Base-by-base conservation (phyloP, 2,329 filamentous ascomycete genomes). In the Paecilomyces niveus region DNA sequence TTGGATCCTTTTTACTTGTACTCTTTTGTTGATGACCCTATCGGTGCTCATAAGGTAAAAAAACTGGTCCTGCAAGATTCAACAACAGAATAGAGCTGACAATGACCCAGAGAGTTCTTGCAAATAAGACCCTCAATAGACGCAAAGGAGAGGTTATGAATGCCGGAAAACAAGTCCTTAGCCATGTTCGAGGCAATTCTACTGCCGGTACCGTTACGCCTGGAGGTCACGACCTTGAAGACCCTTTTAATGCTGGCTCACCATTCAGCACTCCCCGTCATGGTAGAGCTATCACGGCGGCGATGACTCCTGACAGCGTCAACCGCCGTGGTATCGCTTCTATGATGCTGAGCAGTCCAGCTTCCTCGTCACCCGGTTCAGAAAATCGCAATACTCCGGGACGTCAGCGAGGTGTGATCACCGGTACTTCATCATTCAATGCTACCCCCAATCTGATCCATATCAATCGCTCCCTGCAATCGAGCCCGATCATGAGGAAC, bases 11-110 rank as follows among this genome's bases (percentile, higher is more conserved):
- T 64, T 7, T 76, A 72, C 59, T 54, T 73, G 31, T 60, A 66
- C 51, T 62, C 63, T 3, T 68, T 76, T 51, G 65, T 76, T 31
- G 72, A 76, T 54, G 73, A 77, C 54, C 74, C 74, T 3, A 53
- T 63, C 18, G 65, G 58, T 11, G 59, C 66, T 21, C 59, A 59
- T 32, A 68, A 62, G 35, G 63, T 65, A 54, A 59, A 7, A n/a
- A 18, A 45, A 18, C 6, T 18, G 1, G n/a, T n/a, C 18, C 11
- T 45, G 39, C 39, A 45, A 9, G 39, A 7, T 18, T 18, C 18
- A 45, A 18, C 3, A 3, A 21, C 8, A 26, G 50, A 2, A 24
- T 29, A 2, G 4, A 52, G 26, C 50, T 50, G 13, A 39, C 26
- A 6, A 39, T 32, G 5, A 13, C 9, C 3, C 26, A 68, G 61